Base-by-base conservation (phyloP, 768 basidiomycete genomes). In the Termitomyces eurrhizus region DNA sequence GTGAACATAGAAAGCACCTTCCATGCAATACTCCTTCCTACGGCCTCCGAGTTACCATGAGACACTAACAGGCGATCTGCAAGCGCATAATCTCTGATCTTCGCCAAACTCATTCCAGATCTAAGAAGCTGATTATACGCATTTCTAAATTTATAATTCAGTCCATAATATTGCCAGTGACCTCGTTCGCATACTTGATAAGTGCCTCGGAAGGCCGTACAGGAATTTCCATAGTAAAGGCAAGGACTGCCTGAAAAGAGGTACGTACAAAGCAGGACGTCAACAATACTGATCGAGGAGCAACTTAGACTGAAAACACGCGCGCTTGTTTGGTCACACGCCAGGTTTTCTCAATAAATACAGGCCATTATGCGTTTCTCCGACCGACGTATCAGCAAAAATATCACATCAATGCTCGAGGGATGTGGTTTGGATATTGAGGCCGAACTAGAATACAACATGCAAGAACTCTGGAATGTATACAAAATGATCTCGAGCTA, bases 21-120 rank as follows among this genome's bases (percentile, higher is more conserved):
- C 92, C 92, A 94, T 55, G 85, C 86, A 59, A 94, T 73, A 72
- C 92, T 92, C 67, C 92, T 79, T n/a, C 92, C 92, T 59, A 83
- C 72, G 8, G 89, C 76, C 52, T 81, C 84, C 37, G 73, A 68
- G 57, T 72, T 74, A 57, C 78, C 73, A 4, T 75, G 69, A 29
- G 74, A 67, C 53, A 72, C 69, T 64, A 87, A 82, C 18, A 93
- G 70, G 16, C 83, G 81, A 67, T 86, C 86, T 60, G 81, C 79
- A 16, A 89, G 73, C 12, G 85, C 81, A 39, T 81, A 78, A 70
- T 93, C 89, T 70, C 83, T 85, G 63, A 90, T 72, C 71, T 87
- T 89, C 48, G 85, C 80, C 35, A 88, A 75, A 54, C 83, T 80
- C 46, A 70, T 69, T 39, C 82, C 82, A 51, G 83, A 79, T 49